phyloP scores from a whole-genome alignment of 495 filamentous ascomycete species.

The Lasiosphaeriaceae sp. region DNA sequence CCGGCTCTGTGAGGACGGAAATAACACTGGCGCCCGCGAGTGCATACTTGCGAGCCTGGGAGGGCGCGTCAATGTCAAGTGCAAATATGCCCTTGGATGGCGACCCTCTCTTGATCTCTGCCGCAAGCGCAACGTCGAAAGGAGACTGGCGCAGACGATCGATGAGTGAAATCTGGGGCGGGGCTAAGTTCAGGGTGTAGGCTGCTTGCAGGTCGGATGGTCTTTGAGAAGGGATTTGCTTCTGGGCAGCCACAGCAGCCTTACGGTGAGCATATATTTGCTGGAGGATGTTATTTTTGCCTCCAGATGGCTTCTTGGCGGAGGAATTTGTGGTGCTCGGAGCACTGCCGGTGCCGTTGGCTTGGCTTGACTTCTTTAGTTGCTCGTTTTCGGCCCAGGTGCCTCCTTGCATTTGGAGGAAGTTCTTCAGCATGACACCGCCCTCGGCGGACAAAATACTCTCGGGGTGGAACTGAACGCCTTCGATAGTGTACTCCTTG shows the following conservation, averaged over 20 bases:
- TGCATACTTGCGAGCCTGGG: conserved; percentile 88
- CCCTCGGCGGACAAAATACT: conserved; percentile 92
- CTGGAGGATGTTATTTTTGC: conserved; percentile 81
- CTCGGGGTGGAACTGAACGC: conserved; percentile 96
- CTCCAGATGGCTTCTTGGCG: conserved; percentile 32
- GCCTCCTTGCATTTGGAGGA: conserved; percentile 78
- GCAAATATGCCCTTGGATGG: conserved; percentile 96
- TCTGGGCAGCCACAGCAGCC: conserved; percentile 75
- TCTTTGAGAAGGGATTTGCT: conserved; percentile 79
- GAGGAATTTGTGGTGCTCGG: background rate
- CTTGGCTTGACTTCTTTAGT: conserved; percentile 39
- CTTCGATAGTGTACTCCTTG: conserved; percentile 84
- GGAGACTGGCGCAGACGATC: conserved; percentile 74
- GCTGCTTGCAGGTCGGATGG: conserved; percentile 79
- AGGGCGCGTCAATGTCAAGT: conserved; percentile 77
- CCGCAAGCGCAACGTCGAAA: conserved; percentile 82
- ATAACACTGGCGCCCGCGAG: conserved; percentile 93
- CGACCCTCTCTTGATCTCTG: conserved; percentile 94
- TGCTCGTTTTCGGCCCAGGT: conserved; percentile 81
- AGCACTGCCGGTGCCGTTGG: conserved; percentile 14
- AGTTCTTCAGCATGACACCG: conserved; percentile 85
- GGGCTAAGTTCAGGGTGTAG: conserved; percentile 77
- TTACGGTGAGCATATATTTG: conserved; percentile 85
- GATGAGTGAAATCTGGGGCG: conserved; percentile 80
- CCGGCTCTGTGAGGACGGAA: conserved; percentile 93